These are phyloP conservation scores for Yamadazyma laniorum DNA, from an alignment of 805 yeast species.

Conservation along the genomic window DNA sequence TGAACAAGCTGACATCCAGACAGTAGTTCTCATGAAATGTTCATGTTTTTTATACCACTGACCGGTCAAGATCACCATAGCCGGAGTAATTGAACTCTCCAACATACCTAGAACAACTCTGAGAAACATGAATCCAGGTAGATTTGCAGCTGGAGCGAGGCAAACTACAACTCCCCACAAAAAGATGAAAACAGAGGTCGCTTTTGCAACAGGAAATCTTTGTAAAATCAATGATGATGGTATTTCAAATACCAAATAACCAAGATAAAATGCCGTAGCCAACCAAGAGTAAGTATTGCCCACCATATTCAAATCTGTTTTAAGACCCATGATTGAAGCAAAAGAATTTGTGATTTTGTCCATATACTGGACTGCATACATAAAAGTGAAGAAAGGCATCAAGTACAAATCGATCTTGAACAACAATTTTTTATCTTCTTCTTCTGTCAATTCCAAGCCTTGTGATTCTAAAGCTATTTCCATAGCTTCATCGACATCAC, in stretches of 20 bases:
- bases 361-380: constrained; percentile 26
- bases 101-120: constrained; percentile 38
- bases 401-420: constrained; percentile 21
- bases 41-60: constrained; percentile 35
- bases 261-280: constrained; percentile 45
- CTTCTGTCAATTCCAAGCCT: constrained; percentile 16
- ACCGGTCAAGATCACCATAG: constrained; percentile 30
- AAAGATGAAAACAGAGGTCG: constrained; percentile 46
- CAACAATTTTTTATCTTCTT: constrained; percentile 14
- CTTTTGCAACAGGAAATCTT: constrained; percentile 53
- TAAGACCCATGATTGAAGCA: constrained; percentile 37
- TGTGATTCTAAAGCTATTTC: constrained; percentile 22
- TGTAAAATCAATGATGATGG: constrained; percentile 50
- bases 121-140: constrained; percentile 36
- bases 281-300: constrained; percentile 37
- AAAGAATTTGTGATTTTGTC: constrained; percentile 38
- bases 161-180: constrained; percentile 61
- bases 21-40: constrained; percentile 29
- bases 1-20: constrained; percentile 34
- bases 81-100: constrained; percentile 38
- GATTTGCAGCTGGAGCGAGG: constrained; percentile 48
- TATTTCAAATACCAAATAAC: constrained; percentile 57
- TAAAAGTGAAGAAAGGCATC: constrained; percentile 23
- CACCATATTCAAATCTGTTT: constrained; percentile 33
- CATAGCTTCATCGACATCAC: constrained; percentile 42